Base-by-base conservation (phyloP, 1,284 basidiomycete genomes). In the Cryptococcus sp. region DNA sequence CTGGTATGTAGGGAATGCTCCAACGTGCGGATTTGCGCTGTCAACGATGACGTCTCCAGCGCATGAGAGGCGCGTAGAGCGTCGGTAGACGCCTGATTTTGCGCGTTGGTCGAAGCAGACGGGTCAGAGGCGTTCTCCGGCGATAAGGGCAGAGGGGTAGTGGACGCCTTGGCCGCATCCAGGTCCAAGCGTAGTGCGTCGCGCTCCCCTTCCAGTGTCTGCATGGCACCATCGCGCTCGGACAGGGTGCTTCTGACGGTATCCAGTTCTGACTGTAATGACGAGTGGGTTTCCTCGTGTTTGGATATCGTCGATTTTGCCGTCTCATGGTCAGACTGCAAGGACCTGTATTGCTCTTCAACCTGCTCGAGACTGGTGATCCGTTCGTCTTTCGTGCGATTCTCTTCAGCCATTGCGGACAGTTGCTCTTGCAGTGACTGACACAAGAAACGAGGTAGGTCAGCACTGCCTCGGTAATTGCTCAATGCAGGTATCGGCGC, bases 21-120 rank as follows among this genome's bases (percentile, higher is more conserved):
- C 62, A 92, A 80, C 3, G 84, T 81, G 10, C 91, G 85, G 53
- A 93, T 86, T 68, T 85, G 84, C 0, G 88, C 89, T 44, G 88
- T 87, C 15, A 89, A 84, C 16, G 85, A 81, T 46, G 90, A 93
- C 3, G 92, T 80, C 64, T 91, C 90, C 52, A 93, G 84, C 8
- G 84, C 81, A 67, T 90, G 88, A 4, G 31, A 35, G 62, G 88
- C 86, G 65, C 89, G 87, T 65, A 83, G 82, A 2, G 61, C 55
- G 46, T 62, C 35, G 11, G 57, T 50, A 13, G 63, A 47, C 6
- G 59, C 57, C 7, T 50, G 35, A 53, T 35, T 35, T 13, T 35
- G 31, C 31, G 31, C 31, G 10, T 35, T 35, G 4, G 31, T 35
- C 31, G 31, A 35, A 13, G 31, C 7, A 35, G 31, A 35, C 8